These are phyloP conservation scores for Alternaria hordeiaustralica DNA, from an alignment of 2,329 filamentous ascomycete genomes.

Conservation along the genomic window DNA sequence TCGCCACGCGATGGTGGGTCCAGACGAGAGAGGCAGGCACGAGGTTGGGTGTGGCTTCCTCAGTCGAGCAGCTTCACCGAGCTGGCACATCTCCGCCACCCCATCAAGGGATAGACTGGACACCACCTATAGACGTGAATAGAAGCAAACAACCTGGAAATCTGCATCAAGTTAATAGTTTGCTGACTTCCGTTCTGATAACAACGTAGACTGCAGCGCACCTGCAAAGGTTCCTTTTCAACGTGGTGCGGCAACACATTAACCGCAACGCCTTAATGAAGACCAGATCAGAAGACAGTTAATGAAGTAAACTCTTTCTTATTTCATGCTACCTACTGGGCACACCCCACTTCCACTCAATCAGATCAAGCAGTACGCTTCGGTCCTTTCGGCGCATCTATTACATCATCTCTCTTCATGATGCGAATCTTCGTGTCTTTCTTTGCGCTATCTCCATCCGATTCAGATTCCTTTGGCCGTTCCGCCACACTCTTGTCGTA, in stretches of 20 bases:
- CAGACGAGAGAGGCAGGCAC: constrained; percentile 15
- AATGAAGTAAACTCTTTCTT: constrained; percentile 31
- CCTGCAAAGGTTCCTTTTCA: not conserved
- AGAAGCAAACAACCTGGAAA: not conserved
- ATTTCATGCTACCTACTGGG: constrained; percentile 37
- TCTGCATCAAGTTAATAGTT: not conserved
- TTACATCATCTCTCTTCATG: constrained; percentile 47
- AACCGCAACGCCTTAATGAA: not conserved
- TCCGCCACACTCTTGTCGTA: constrained; percentile 57
- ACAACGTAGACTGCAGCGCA: not conserved
- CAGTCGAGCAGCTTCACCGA: not conserved
- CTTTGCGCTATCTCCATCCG: constrained; percentile 31
- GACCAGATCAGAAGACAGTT: not conserved
- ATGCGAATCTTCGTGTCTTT: constrained; percentile 47
- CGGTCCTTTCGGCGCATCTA: constrained; percentile 47
- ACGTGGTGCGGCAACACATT: not conserved
- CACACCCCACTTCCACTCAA: constrained; percentile 2
- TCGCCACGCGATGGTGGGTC: not conserved
- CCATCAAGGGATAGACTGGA: not conserved
- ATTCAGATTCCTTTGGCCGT: constrained; percentile 44
- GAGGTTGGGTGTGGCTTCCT: constrained; percentile 18
- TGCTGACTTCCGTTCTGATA: not conserved
- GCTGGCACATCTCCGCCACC: not conserved
- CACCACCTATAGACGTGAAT: not conserved
- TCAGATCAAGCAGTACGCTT: constrained; percentile 34